These are phyloP conservation scores for Candida tallmaniae DNA, from an alignment of 805 yeast species.

Conservation along the genomic window DNA sequence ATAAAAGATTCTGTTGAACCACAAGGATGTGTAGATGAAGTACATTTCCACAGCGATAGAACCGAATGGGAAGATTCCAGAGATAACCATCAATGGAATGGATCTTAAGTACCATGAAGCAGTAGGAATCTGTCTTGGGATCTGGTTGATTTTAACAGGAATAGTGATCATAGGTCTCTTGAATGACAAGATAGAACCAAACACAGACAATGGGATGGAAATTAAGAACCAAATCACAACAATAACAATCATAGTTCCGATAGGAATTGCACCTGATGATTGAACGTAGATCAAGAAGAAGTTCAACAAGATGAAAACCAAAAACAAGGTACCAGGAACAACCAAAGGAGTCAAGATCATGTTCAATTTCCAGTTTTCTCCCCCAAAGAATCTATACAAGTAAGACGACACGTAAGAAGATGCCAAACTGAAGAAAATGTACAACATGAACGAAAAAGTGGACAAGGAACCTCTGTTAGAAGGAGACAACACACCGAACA, in stretches of 20 bases:
- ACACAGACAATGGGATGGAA: slow-evolving; percentile 77
- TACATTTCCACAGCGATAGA: slow-evolving; percentile 93
- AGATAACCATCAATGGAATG: slow-evolving; percentile 60
- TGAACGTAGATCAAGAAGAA: slow-evolving; percentile 71
- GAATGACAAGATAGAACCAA: slow-evolving; percentile 78
- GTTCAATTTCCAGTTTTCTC: slow-evolving; percentile 86
- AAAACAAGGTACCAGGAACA: slow-evolving; percentile 77
- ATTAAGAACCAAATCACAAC: slow-evolving; percentile 80
- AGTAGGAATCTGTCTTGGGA: slow-evolving; percentile 91
- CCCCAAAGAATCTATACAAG: slow-evolving; percentile 84
- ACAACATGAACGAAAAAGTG: slow-evolving; percentile 83
- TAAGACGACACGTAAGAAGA: slow-evolving; percentile 88
- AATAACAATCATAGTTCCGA: slow-evolving; percentile 82
- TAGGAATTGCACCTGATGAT: slow-evolving; percentile 93
- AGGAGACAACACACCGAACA: slow-evolving; percentile 86
- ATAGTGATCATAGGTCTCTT: slow-evolving; percentile 53
- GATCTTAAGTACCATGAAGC: slow-evolving; percentile 83
- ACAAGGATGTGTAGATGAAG: slow-evolving; percentile 82
- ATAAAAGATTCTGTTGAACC: slow-evolving; percentile 92
- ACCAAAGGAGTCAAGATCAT: slow-evolving; percentile 75
- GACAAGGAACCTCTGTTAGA: slow-evolving; percentile 91
- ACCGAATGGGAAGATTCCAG: slow-evolving; percentile 93
- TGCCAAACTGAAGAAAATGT: slow-evolving; percentile 72
- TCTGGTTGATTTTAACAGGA: slow-evolving; percentile 91
- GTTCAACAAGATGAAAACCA: slow-evolving; percentile 64